These are phyloP conservation scores for Aspergillus viridinutans DNA, from an alignment of 2,329 filamentous ascomycete genomes.

Conservation along the genomic window DNA sequence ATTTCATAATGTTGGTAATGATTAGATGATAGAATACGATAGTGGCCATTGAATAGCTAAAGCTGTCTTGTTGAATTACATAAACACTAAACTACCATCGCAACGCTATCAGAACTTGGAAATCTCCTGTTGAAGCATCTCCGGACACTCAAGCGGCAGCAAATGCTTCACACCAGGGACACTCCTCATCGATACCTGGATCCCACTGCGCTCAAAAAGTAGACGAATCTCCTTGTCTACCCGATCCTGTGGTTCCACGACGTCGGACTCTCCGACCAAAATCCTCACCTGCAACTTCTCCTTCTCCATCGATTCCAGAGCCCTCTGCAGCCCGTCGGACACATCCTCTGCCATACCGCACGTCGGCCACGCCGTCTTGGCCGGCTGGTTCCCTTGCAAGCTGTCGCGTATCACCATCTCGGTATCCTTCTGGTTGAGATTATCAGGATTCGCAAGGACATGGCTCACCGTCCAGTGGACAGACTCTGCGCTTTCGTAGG, in stretches of 20 bases:
- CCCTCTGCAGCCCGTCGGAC: slow-evolving; percentile 11
- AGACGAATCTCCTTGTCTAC: slow-evolving; percentile 22
- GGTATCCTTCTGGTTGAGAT: slow-evolving; percentile 13
- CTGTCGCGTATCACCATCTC: slow-evolving; percentile 24
- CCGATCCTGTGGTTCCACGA: slow-evolving; percentile 30
- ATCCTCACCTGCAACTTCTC: slow-evolving; percentile 19
- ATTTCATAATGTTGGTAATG: no score
- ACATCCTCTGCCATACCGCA: slow-evolving; percentile 36
- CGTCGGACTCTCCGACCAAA: slow-evolving; percentile 30
- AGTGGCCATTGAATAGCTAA: no score
- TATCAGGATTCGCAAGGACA: slow-evolving; percentile 24
- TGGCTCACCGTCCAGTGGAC: slow-evolving; percentile 30
- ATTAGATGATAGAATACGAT: no score
- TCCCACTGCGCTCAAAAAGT: slow-evolving; percentile 8
- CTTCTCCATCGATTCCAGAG: neutral
- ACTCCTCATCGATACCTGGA: slow-evolving; percentile 7
- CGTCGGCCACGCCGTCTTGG: slow-evolving; percentile 33
- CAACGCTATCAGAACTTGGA: neutral
- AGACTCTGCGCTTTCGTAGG: slow-evolving; percentile 27
- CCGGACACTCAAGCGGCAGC: slow-evolving; percentile 20
- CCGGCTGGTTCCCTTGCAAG: slow-evolving; percentile 23
- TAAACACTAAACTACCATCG: no score
- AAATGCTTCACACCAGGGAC: slow-evolving; percentile 17
- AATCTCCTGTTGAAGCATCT: slow-evolving; percentile 9
- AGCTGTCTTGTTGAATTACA: no score